A percentile compares a stretch with the other conserved stretches of the same genome.
phyloP scores from a whole-genome alignment of 140 eudicot species.

The Erigeron philadelphicus region DNA sequence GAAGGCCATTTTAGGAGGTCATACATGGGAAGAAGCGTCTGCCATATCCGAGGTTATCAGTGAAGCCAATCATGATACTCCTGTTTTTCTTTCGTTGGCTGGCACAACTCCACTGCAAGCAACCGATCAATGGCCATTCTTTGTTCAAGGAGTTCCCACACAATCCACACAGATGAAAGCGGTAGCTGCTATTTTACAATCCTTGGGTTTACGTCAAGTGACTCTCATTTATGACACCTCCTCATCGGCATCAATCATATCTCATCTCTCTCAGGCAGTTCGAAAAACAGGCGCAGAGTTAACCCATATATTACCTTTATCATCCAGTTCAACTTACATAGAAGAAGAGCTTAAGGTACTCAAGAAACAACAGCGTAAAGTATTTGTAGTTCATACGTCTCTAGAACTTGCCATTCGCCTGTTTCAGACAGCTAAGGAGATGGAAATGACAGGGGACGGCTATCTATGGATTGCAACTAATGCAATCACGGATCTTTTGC shows the following conservation, averaged over 20 bases:
- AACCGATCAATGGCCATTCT: conserved; percentile 43
- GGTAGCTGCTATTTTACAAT: conserved; percentile 36
- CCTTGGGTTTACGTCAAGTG: conserved; percentile 23
- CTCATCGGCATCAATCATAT: conserved; percentile 24
- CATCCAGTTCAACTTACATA: conserved; percentile 21
- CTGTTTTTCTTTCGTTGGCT: conserved; percentile 40
- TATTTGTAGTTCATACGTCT: conserved; percentile 45
- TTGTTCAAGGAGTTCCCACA: conserved; percentile 42
- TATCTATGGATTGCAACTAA: conserved; percentile 53
- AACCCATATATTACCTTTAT: conserved; percentile 31
- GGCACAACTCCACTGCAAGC: conserved; percentile 22
- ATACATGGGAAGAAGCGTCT: conserved; percentile 50
- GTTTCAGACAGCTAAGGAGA: conserved; percentile 42
- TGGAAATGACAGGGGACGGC: conserved; percentile 48
- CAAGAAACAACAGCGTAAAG: conserved; percentile 30
- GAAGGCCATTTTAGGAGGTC: conserved; percentile 44
- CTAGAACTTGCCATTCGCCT: conserved; percentile 33
- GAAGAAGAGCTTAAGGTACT: conserved; percentile 36
- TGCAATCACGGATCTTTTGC: conserved; percentile 36
- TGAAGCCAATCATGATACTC: conserved; percentile 18
- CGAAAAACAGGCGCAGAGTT: conserved; percentile 27
- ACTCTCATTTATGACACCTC: conserved; percentile 33
- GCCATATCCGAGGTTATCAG: conserved; percentile 38
- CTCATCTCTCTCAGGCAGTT: conserved; percentile 37
- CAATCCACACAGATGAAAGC: conserved; percentile 43